Evolutionary conservation across 2,329 filamentous ascomycete genomes (phyloP), one percentile per base, ranked within the genome.

Genomic region (Penicillium sclerotiorum): DNA sequence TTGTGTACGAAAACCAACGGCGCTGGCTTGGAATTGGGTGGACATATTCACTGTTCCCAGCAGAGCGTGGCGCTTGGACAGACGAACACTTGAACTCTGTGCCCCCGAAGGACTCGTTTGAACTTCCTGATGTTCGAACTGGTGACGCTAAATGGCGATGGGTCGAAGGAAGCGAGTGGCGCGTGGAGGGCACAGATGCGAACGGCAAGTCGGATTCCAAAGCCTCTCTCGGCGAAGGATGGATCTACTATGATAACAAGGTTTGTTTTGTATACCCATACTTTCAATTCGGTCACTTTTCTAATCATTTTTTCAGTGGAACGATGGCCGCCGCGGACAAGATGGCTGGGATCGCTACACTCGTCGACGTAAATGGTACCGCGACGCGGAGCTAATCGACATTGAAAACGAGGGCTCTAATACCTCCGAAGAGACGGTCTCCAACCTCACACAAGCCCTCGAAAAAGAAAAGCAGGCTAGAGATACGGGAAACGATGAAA

Each of bases 241-340:
- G 94, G 94, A 90, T 96, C 30, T 99, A 94, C 71, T 99, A 96
- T 67, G 94, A 99, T 65, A 97, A 93, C 69, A 96, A 96, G 85
- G 90, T 90, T 74, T 53, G 76, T 60, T 21, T 11, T 23, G 15
- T 32, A 12, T 5, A 1, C 37, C 28, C 40, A 6, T n/a, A 11
- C 17, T 15, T 5, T 7, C 2, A 22, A 7, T 15, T 11, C 7
- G 5, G 17, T 11, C 12, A 11, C 11, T 17, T 17, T 21, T 27
- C 55, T 60, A 41, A 55, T 45, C 9, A 22, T 1, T 8, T 12
- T 11, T 30, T 47, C 41, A 95, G 87, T 99, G 94, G 94, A 87
- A 91, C 68, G 88, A 90, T 60, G 92, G 92, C 15, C 87, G 89
- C 13, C 83, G 90, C 52, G 90, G 89, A 3, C 80, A 83, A 67